phyloP scores from a whole-genome alignment of 768 basidiomycete genomes.

The Pulveroboletus sp. region DNA sequence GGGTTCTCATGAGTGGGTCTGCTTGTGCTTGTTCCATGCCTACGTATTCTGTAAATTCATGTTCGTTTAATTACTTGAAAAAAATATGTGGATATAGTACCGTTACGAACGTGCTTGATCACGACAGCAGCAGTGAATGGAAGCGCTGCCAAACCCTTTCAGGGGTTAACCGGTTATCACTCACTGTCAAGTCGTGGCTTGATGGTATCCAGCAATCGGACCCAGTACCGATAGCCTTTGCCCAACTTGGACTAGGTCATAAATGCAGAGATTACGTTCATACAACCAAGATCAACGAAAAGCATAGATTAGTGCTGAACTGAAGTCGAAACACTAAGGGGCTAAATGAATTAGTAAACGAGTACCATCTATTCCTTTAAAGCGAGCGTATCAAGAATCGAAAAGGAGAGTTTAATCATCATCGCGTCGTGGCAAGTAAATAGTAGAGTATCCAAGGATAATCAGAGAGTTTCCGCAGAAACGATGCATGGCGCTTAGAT shows the following conservation, averaged over 20 bases:
- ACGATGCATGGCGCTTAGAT: slow-evolving; percentile 13
- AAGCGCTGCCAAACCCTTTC: no score
- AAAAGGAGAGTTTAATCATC: slow-evolving; percentile 19
- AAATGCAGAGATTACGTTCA: neutral
- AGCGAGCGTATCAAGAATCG: slow-evolving; percentile 10
- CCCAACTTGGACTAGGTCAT: no score
- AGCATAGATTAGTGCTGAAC: slow-evolving; percentile 10
- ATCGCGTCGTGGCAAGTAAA: slow-evolving; percentile 8
- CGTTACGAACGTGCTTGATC: neutral
- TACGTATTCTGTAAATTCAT: neutral
- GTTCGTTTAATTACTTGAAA: neutral
- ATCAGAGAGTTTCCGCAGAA: neutral
- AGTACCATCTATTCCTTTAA: slow-evolving; percentile 1
- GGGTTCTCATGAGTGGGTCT: slow-evolving; percentile 40
- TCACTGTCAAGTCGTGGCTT: neutral
- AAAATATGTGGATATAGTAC: neutral
- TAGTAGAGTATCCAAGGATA: slow-evolving; percentile 1
- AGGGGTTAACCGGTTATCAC: no score
- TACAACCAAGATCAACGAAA: slow-evolving; percentile 1
- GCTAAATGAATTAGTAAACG: slow-evolving; percentile 15
- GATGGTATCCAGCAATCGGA: neutral
- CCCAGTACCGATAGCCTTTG: no score
- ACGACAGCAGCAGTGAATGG: no score
- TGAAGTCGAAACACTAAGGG: slow-evolving; percentile 8
- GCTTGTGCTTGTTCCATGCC: neutral